Percentiles rank a stretch among this genome's conserved stretches.
phyloP scores from a whole-genome alignment of 768 basidiomycete genomes.

The Lactarius evosmus region DNA sequence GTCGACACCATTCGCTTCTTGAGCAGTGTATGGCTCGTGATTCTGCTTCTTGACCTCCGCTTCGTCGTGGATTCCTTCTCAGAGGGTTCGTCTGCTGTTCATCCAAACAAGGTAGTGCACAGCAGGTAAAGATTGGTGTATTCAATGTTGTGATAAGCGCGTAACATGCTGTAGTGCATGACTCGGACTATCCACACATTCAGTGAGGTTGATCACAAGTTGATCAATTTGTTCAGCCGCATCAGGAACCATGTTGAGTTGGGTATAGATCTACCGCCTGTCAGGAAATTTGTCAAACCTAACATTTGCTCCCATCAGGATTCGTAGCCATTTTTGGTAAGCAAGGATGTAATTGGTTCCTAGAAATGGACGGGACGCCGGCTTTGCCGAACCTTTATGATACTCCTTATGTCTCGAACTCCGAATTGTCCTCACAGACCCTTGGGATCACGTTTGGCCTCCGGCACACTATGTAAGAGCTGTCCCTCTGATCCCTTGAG shows the following conservation, averaged over 20 bases:
- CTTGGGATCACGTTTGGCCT: neutral
- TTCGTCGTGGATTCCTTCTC: too few species aligned
- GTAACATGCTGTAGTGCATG: too few species aligned
- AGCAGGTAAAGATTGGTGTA: too few species aligned
- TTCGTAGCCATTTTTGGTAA: neutral
- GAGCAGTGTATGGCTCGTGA: too few species aligned
- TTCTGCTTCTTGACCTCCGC: too few species aligned
- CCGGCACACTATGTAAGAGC: neutral
- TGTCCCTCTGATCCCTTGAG: neutral
- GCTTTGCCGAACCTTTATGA: neutral
- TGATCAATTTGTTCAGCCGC: neutral
- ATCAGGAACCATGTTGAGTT: neutral
- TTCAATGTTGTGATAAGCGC: too few species aligned
- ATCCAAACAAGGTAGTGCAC: too few species aligned
- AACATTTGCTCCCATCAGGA: neutral
- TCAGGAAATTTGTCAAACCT: neutral
- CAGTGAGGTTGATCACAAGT: neutral
- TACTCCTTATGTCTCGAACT: neutral
- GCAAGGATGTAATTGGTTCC: neutral
- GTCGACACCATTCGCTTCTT: too few species aligned
- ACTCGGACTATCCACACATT: too few species aligned
- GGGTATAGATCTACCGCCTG: neutral
- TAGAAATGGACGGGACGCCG: neutral
- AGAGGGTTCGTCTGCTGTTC: too few species aligned
- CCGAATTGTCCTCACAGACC: neutral